Evolutionary conservation across 2,329 filamentous ascomycete genomes (phyloP), one percentile per base, ranked within the genome.

Genomic region (Ophiocordyceps camponoti-leonardi): DNA sequence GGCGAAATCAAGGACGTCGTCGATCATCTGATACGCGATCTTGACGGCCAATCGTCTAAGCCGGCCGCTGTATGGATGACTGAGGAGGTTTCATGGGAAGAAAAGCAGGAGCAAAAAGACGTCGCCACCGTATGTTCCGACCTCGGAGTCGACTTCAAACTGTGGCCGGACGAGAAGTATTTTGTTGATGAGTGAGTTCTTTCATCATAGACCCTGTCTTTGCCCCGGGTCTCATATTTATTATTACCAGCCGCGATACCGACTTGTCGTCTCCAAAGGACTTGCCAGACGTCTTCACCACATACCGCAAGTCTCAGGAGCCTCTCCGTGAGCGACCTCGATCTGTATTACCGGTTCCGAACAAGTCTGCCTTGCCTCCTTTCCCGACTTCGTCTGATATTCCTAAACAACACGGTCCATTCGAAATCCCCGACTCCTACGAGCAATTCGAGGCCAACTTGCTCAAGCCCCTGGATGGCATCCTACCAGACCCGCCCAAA

Each of bases 131-230:
- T 75, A 0, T 79, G 81, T 46, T 61, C 70, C 20, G 58, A 68
- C 13, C 61, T 69, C 3, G 67, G 66, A 1, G 65, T 78, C 4
- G 68, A 76, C 1, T 84, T 86, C 57, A 73, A 74, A 56, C 48
- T 78, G 1, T 87, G 79, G 75, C 60, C 62, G 0, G 83, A 90
- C 53, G 83, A 87, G 59, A 90, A 88, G 57, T 88, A 84, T 52
- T 79, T 79, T 48, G 69, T 88, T 44, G 80, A 88, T 54, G 82
- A 88, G 84, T 88, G 65, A 62, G 81, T 73, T 22, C 14, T 8
- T 4, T 5, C 10, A 14, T 11, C 7, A 8, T 19, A 11, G 4
- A 19, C n/a, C 18, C n/a, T 28, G 35, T 33, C 37, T 35, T 46
- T 12, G 19, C n/a, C 13, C 39, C 41, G 8, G 26, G 1, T 35